phyloP scores from a whole-genome alignment of 305 asterid genomes.

The Solanum aculeatissimum region DNA sequence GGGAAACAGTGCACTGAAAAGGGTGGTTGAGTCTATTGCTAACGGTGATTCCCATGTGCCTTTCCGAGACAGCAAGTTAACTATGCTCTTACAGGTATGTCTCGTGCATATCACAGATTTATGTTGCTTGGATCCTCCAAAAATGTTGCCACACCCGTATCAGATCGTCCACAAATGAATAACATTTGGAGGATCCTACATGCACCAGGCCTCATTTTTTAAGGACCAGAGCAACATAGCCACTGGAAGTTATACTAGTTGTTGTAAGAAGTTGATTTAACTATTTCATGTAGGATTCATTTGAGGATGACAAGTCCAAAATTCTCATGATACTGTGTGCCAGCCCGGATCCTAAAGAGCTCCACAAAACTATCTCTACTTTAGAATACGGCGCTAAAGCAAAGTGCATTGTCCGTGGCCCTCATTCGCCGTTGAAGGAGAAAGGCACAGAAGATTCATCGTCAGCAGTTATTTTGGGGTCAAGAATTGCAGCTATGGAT shows the following conservation, averaged over 20 bases:
- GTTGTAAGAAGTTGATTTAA: neutral
- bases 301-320: constrained; percentile 88
- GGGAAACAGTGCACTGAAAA: constrained; percentile 77
- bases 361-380: constrained; percentile 88
- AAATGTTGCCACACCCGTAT: neutral
- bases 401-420: constrained; percentile 84
- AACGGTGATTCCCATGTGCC: constrained; percentile 97
- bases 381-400: constrained; percentile 96
- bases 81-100: constrained; percentile 94
- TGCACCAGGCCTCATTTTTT: neutral
- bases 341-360: constrained; percentile 89
- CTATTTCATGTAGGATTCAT: constrained; percentile 55
- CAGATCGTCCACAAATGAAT: neutral
- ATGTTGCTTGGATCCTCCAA: neutral
- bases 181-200: neutral
- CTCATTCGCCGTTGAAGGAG: constrained; percentile 65
- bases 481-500: constrained; percentile 75
- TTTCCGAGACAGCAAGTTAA: constrained; percentile 91
- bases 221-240: neutral
- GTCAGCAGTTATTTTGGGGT: constrained; percentile 51
- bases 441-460: constrained; percentile 70
- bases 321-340: constrained; percentile 91
- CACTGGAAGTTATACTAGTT: neutral
- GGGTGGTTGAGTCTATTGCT: constrained; percentile 96
- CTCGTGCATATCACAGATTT: neutral